Evolutionary conservation across 2,329 filamentous ascomycete species (phyloP).

Genomic region (Neonectria hederae): DNA sequence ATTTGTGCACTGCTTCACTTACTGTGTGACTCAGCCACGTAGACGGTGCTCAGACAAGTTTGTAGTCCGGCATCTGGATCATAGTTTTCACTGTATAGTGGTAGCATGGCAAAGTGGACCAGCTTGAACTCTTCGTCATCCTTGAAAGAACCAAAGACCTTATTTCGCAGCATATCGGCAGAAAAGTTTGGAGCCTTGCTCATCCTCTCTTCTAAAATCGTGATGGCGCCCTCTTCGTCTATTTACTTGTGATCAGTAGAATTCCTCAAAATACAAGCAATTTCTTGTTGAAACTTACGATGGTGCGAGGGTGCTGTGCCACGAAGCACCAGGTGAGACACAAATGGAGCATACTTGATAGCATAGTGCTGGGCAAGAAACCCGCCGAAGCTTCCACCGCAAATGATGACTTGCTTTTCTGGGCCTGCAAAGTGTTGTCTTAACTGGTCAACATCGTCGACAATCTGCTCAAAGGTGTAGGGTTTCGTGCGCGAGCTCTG

Average conservation of each 20-base stretch:
- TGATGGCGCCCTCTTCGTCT: conserved; percentile 35
- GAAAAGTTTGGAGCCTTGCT: conserved; percentile 28
- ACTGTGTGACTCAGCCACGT: conserved; percentile 34
- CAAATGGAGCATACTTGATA: conserved; percentile 20
- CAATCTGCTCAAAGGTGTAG: conserved; percentile 32
- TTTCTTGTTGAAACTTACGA: conserved; percentile 13
- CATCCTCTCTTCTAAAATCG: conserved; percentile 20
- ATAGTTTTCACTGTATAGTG: conserved; percentile 29
- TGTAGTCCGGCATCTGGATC: conserved; percentile 23
- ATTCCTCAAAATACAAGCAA: fast-evolving
- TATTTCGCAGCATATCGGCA: conserved; percentile 26
- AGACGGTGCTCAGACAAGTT: conserved; percentile 22
- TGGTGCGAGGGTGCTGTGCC: conserved; percentile 32
- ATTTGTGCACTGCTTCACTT: not conserved
- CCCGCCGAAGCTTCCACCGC: conserved; percentile 32
- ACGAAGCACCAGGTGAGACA: conserved; percentile 28
- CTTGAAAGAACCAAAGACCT: conserved; percentile 30
- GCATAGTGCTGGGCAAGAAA: conserved; percentile 33
- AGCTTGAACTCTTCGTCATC: conserved; percentile 26
- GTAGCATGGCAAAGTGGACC: conserved; percentile 34
- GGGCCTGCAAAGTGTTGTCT: conserved; percentile 18
- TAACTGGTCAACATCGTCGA: conserved; percentile 30
- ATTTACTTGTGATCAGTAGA: not conserved
- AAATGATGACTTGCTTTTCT: conserved; percentile 23
- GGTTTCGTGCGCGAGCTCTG: conserved; percentile 33